Conservation (phyloP, 2,329 filamentous ascomycete genomes). For the Xylaria sp. region DNA sequence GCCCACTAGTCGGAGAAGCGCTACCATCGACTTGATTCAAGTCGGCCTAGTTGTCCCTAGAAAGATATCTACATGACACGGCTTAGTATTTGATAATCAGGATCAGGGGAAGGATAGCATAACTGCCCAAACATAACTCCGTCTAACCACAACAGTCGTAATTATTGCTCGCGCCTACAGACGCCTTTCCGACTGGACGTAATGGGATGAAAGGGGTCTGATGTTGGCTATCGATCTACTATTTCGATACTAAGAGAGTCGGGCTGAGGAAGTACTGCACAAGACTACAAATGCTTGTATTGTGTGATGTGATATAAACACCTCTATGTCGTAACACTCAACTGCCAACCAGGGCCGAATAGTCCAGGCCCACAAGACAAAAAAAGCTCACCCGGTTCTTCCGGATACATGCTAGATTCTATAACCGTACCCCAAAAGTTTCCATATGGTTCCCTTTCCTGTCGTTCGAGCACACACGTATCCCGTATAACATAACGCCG, state of each 20-base stretch:
- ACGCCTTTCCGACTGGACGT: neutral
- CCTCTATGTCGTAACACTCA: neutral
- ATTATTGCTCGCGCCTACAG: neutral
- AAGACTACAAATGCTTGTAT: slow-evolving; percentile 13
- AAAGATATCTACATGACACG: neutral
- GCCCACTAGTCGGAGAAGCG: neutral
- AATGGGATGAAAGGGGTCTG: neutral
- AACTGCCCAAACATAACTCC: neutral
- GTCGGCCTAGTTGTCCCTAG: neutral
- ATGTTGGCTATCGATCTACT: neutral
- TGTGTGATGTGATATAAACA: slow-evolving; percentile 7
- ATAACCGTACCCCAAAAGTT: slow-evolving; percentile 2
- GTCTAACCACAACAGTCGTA: neutral
- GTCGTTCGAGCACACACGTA: slow-evolving; percentile 27
- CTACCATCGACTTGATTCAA: neutral
- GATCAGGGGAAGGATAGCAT: neutral
- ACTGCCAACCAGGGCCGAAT: neutral
- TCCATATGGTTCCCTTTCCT: slow-evolving; percentile 5
- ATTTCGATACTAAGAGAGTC: neutral
- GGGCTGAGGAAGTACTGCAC: neutral
- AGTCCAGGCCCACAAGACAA: slow-evolving; percentile 5
- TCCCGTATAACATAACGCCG: slow-evolving; percentile 40
- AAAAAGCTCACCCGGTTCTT: slow-evolving; percentile 7
- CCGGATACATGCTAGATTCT: slow-evolving; percentile 3
- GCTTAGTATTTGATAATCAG: neutral